Conservation (phyloP, 2,329 filamentous ascomycete species). For the Ascochyta viciae-villosae region DNA sequence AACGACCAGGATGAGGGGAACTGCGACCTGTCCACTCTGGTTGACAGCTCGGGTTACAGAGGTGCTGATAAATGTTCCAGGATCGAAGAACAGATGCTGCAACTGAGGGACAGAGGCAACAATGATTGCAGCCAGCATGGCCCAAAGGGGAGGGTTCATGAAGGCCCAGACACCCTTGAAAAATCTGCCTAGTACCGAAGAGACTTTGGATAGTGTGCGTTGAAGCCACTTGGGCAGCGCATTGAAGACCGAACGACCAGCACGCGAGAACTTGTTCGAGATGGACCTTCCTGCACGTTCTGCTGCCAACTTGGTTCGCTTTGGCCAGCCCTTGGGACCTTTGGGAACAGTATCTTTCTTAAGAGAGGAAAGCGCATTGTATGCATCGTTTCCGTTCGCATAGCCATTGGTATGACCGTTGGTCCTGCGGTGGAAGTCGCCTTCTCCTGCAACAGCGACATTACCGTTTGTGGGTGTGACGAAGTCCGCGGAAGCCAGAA, state of each 20-base stretch:
- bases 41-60: slow-evolving; percentile 87
- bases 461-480: slow-evolving; percentile 59
- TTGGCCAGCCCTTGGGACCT: slow-evolving; percentile 44
- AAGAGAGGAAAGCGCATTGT: slow-evolving; percentile 21
- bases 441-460: slow-evolving; percentile 47
- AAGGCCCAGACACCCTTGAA: slow-evolving; percentile 81
- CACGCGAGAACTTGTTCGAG: slow-evolving; percentile 37
- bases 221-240: slow-evolving; percentile 62
- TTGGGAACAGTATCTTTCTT: slow-evolving; percentile 36
- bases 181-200: slow-evolving; percentile 58
- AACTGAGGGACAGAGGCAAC: slow-evolving; percentile 86
- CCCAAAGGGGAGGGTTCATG: slow-evolving; percentile 98
- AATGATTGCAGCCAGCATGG: slow-evolving; percentile 89
- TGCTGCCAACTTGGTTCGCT: slow-evolving; percentile 35
- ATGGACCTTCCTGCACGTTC: slow-evolving; percentile 31
- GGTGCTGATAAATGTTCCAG: slow-evolving; percentile 89
- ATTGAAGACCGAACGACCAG: slow-evolving; percentile 53
- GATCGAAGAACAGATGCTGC: slow-evolving; percentile 84
- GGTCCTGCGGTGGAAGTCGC: slow-evolving; percentile 48
- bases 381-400: slow-evolving; percentile 60
- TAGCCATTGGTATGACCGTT: slow-evolving; percentile 48
- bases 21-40: slow-evolving; percentile 88
- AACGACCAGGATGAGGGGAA: slow-evolving; percentile 93
- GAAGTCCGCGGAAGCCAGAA: slow-evolving; percentile 40
- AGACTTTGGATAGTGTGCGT: slow-evolving; percentile 54